phyloP scores from a whole-genome alignment of 2,329 filamentous ascomycete species.

The Sclerotinia sclerotiorum region DNA sequence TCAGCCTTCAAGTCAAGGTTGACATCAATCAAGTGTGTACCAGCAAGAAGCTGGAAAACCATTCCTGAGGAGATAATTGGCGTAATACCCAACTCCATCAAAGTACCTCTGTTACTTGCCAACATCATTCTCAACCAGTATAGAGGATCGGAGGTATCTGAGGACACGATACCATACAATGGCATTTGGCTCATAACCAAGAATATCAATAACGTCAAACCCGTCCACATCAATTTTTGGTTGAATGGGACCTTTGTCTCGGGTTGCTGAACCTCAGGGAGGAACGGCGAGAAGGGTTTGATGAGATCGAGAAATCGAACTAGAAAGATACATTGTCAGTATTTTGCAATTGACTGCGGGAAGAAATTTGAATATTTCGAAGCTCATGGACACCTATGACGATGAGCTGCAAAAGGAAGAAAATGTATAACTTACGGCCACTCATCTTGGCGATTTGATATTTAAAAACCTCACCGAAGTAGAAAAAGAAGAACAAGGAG shows the following conservation, averaged over 20 bases:
- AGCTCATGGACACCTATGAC: constrained; percentile 17
- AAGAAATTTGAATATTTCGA: constrained; percentile 27
- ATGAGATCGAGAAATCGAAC: constrained; percentile 99
- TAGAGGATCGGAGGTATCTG: constrained; percentile 94
- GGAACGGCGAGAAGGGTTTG: constrained; percentile 99
- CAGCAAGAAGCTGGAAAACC: constrained; percentile 99
- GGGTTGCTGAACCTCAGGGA: constrained; percentile 97
- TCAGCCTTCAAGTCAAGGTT: constrained; percentile 99
- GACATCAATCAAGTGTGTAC: constrained; percentile 99
- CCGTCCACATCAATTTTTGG: constrained; percentile 96
- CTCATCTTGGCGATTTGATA: constrained; percentile 45
- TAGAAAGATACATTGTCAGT: constrained; percentile 45
- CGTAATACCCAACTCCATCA: constrained; percentile 96
- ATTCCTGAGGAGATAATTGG: constrained; percentile 99
- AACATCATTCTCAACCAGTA: constrained; percentile 99
- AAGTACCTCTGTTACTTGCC: constrained; percentile 94
- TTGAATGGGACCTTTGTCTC: constrained; percentile 99
- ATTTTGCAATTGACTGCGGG: constrained; percentile 24
- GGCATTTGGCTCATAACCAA: constrained; percentile 99
- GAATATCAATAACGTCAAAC: constrained; percentile 95
- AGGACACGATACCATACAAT: constrained; percentile 97
- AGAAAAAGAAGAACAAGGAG: constrained; percentile 39
- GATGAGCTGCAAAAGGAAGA: constrained; percentile 23
- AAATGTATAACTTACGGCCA: constrained; percentile 42
- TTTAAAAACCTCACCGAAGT: constrained; percentile 42